A percentile compares a stretch with the other conserved stretches of the same genome.
Conservation (phyloP, 73 alveolate genomes). For the Tetrahymena thermophila region DNA sequence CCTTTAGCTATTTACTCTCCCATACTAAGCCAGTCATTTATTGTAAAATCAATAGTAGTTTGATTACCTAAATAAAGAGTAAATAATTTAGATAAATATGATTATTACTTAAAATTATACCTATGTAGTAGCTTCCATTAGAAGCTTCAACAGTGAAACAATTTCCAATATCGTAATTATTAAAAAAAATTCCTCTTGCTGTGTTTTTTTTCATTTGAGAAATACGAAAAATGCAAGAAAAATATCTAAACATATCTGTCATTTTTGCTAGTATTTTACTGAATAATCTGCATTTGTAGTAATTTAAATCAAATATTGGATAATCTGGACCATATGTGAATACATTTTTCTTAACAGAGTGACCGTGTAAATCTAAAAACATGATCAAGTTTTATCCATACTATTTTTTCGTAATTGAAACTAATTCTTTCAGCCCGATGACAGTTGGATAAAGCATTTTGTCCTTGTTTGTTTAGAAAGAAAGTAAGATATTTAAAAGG, state of each 20-base stretch:
- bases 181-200: constrained; percentile 21
- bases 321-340: constrained; percentile 44
- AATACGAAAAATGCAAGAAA: constrained; percentile 25
- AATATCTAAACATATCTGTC: constrained; percentile 25
- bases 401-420: constrained; percentile 17
- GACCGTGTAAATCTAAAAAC: constrained; percentile 68
- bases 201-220: constrained; percentile 13
- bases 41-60: constrained; percentile 10
- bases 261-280: constrained; percentile 20
- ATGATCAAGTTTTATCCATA: constrained; percentile 46
- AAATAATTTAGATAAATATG: neutral
- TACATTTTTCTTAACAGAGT: constrained; percentile 38
- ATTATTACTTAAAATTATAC: neutral
- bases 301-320: constrained; percentile 22
- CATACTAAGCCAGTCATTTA: neutral
- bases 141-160: constrained; percentile 42
- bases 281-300: constrained; percentile 23
- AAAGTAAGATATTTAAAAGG: neutral
- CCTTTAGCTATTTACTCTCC: constrained; percentile 15
- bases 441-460: constrained; percentile 56
- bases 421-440: constrained; percentile 49
- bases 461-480: constrained; percentile 8
- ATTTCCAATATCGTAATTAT: constrained; percentile 11
- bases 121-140: constrained; percentile 20
- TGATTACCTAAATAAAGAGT: neutral